A percentile compares a stretch with the other conserved stretches of the same genome.
Evolutionary conservation across 2,329 filamentous ascomycete species (phyloP).

Genomic region (Paracoccidioides lutzii): DNA sequence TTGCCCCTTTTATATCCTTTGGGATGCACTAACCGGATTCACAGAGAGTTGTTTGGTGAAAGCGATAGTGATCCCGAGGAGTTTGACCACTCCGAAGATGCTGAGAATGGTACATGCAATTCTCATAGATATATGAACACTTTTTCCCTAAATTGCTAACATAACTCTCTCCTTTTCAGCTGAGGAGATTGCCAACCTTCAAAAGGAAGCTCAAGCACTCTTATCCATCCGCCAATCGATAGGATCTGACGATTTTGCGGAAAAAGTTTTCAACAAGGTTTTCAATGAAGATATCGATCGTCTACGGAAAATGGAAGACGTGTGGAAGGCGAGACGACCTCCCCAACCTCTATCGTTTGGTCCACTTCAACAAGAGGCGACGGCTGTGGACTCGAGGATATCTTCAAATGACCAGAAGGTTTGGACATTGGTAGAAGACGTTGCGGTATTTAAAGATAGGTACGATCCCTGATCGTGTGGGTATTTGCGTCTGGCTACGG

Average conservation of each 20-base stretch:
- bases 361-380: conserved; percentile 41
- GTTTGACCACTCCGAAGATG: conserved; percentile 66
- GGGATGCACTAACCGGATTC: conserved; percentile 15
- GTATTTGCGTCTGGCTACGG: background rate
- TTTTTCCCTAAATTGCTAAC: background rate
- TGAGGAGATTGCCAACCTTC: conserved; percentile 76
- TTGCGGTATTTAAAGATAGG: conserved; percentile 73
- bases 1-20: background rate
- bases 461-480: conserved; percentile 11
- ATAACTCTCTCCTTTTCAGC: conserved; percentile 30
- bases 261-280: conserved; percentile 82
- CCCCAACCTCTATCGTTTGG: conserved; percentile 64
- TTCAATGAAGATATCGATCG: conserved; percentile 75
- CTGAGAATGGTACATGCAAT: conserved; percentile 55
- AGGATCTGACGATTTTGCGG: conserved; percentile 62
- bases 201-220: conserved; percentile 68
- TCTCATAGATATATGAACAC: background rate
- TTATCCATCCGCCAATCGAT: conserved; percentile 71
- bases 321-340: conserved; percentile 77
- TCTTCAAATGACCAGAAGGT: conserved; percentile 55
- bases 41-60: conserved; percentile 71
- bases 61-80: conserved; percentile 74
- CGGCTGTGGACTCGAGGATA: conserved; percentile 40
- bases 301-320: conserved; percentile 75
- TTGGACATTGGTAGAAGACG: conserved; percentile 76